These are phyloP conservation scores for Zygoascus flipseniorum DNA, from an alignment of 805 yeast species.

Conservation along the genomic window DNA sequence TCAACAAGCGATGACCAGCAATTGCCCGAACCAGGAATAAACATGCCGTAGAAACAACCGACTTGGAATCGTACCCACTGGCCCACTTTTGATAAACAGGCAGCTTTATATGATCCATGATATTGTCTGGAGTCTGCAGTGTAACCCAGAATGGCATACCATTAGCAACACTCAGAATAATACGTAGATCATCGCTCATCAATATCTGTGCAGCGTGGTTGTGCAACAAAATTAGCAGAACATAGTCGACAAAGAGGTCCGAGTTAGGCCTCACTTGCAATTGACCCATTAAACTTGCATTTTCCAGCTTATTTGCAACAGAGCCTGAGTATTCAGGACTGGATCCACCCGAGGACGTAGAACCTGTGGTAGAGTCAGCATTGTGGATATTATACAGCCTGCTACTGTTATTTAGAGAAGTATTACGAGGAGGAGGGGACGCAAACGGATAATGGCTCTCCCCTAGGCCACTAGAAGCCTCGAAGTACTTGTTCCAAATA, in stretches of 20 bases:
- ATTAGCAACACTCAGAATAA: slow-evolving; percentile 23
- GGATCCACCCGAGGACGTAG: neutral
- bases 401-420: neutral
- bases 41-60: slow-evolving; percentile 21
- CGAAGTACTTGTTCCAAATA: slow-evolving; percentile 24
- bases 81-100: slow-evolving; percentile 21
- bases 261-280: slow-evolving; percentile 7
- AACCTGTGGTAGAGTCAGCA: neutral
- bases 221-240: slow-evolving; percentile 20
- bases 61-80: slow-evolving; percentile 20
- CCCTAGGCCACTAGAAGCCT: slow-evolving; percentile 18
- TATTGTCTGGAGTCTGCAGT: slow-evolving; percentile 12
- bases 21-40: slow-evolving; percentile 21
- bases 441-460: slow-evolving; percentile 20
- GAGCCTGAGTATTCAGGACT: neutral
- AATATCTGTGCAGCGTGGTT: slow-evolving; percentile 23
- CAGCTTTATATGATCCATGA: neutral
- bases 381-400: neutral
- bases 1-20: slow-evolving; percentile 16
- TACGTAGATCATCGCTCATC: slow-evolving; percentile 25
- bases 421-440: neutral
- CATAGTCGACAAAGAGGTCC: slow-evolving; percentile 19
- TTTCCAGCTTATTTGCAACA: slow-evolving; percentile 14
- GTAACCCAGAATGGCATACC: slow-evolving; percentile 13
- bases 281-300: slow-evolving; percentile 14